phyloP scores from a whole-genome alignment of 805 yeast genomes.

The Ogataea pilisensis region DNA sequence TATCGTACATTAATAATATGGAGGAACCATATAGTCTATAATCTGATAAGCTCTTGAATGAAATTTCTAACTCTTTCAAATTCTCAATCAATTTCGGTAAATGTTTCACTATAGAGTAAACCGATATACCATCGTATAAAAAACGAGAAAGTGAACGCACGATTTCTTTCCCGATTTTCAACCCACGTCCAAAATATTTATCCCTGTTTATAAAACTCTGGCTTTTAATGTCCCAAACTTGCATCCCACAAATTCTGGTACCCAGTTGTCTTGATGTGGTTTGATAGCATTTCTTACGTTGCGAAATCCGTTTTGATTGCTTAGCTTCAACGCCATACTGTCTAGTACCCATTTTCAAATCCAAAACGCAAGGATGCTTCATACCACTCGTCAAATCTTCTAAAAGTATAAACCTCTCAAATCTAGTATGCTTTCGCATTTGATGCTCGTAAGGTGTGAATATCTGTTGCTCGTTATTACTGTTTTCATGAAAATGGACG shows the following conservation, averaged over 20 bases:
- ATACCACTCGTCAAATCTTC: conserved; percentile 89
- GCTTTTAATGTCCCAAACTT: conserved; percentile 58
- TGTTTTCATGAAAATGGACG: not conserved
- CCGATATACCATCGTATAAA: conserved; percentile 67
- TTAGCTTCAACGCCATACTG: conserved; percentile 96
- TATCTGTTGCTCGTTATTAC: conserved; percentile 1
- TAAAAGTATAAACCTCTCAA: conserved; percentile 77
- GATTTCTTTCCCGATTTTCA: conserved; percentile 71
- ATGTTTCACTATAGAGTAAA: conserved; percentile 57
- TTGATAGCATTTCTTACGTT: conserved; percentile 69
- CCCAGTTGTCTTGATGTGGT: conserved; percentile 85
- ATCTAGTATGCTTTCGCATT: conserved; percentile 40
- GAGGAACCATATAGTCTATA: conserved; percentile 93
- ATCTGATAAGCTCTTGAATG: conserved; percentile 56
- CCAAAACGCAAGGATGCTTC: conserved; percentile 84
- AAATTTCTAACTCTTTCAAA: conserved; percentile 51
- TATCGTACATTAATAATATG: conserved; percentile 85
- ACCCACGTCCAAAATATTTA: conserved; percentile 86
- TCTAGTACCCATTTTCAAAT: conserved; percentile 96
- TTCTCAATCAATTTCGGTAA: conserved; percentile 63
- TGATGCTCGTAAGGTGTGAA: conserved; percentile 1
- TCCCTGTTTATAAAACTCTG: conserved; percentile 64
- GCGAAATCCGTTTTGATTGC: conserved; percentile 67
- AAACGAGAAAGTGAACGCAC: conserved; percentile 70
- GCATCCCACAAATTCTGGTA: conserved; percentile 93